A percentile compares a stretch with the other conserved stretches of the same genome.
These are phyloP conservation scores for Chlamydomonas schloesseri DNA, from an alignment of 139 green algal genomes.

Conservation along the genomic window DNA sequence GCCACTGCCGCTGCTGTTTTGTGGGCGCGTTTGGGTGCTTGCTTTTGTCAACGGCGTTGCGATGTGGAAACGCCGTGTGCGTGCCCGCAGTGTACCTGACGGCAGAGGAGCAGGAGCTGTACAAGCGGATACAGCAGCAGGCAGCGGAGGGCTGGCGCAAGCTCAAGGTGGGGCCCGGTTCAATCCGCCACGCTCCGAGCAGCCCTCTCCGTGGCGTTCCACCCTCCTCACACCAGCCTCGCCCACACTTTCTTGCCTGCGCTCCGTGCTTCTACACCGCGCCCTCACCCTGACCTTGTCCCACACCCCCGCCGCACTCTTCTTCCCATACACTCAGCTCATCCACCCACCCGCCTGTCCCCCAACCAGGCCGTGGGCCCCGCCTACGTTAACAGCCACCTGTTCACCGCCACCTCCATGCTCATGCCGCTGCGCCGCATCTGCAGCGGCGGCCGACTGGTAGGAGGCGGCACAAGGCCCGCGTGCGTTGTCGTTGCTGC, in stretches of 20 bases:
- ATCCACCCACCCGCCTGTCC: neutral
- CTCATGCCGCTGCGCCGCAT: constrained; percentile 80
- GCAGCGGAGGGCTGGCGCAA: constrained; percentile 24
- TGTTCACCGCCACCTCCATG: constrained; percentile 80
- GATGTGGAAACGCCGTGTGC: too few species aligned
- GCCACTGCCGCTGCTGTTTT: neutral
- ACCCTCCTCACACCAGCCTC: too few species aligned
- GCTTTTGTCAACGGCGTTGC: too few species aligned
- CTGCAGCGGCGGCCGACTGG: constrained; percentile 61
- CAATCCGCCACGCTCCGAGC: too few species aligned
- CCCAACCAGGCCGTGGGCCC: constrained; percentile 29
- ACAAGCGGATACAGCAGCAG: constrained; percentile 59
- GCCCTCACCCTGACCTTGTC: too few species aligned
- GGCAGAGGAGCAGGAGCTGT: constrained; percentile 61
- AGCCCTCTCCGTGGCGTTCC: too few species aligned
- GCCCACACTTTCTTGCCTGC: too few species aligned
- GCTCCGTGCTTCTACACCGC: too few species aligned
- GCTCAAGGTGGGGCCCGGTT: constrained; percentile 5
- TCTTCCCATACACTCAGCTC: neutral
- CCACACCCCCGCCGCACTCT: too few species aligned
- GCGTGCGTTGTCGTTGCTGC: too few species aligned
- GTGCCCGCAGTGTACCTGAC: constrained; percentile 67
- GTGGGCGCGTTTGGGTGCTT: neutral
- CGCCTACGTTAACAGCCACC: constrained; percentile 56
- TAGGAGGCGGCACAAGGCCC: too few species aligned